Percentiles rank a stretch among this genome's conserved stretches.
phyloP scores from a whole-genome alignment of 768 basidiomycete genomes.

The Termitomyces sp. region DNA sequence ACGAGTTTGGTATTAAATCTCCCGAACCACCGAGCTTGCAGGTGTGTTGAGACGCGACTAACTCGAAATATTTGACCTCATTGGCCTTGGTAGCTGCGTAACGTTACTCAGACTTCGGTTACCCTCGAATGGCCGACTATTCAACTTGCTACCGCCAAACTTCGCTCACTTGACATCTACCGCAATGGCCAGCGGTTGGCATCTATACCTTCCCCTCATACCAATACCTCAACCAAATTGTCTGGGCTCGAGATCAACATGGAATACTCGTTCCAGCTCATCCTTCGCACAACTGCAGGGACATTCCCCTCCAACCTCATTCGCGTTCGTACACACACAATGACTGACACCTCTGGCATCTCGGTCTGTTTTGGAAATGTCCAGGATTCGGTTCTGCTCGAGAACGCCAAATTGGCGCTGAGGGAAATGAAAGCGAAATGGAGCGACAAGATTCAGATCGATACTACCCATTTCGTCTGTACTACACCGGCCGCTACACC shows the following conservation, averaged over 20 bases:
- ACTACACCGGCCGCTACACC: constrained; percentile 81
- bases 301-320: constrained; percentile 85
- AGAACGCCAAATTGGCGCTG: constrained; percentile 79
- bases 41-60: constrained; percentile 37
- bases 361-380: constrained; percentile 94
- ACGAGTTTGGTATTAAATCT: constrained; percentile 63
- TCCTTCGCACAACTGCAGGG: constrained; percentile 90
- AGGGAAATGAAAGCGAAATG: constrained; percentile 86
- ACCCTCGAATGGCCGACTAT: constrained; percentile 94
- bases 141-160: constrained; percentile 79
- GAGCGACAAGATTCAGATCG: constrained; percentile 93
- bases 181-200: constrained; percentile 87
- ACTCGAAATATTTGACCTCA: not conserved
- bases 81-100: constrained; percentile 59
- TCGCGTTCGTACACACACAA: constrained; percentile 87
- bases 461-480: constrained; percentile 98
- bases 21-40: constrained; percentile 76
- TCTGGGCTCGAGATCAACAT: constrained; percentile 80
- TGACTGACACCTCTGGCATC: constrained; percentile 93
- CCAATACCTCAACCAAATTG: constrained; percentile 86
- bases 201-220: constrained; percentile 76
- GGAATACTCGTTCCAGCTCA: constrained; percentile 92
- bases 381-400: constrained; percentile 69
- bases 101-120: constrained; percentile 95
- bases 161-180: constrained; percentile 91